Conservation (phyloP, 139 green algal genomes). For the Volvox africanus region DNA sequence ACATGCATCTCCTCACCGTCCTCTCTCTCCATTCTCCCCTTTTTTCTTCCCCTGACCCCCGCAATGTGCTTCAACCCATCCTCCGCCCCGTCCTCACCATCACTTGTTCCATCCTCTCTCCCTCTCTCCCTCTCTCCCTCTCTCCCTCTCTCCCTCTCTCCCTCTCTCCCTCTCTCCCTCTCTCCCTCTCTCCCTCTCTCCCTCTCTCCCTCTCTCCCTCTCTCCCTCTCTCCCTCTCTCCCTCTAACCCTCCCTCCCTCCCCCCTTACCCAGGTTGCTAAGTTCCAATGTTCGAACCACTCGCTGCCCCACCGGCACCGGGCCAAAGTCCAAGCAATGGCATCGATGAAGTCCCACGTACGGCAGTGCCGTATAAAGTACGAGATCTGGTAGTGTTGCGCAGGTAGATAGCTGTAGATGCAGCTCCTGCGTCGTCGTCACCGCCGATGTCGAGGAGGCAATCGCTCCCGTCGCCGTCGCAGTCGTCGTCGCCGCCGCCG, state of each 20-base stretch:
- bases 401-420: conserved; percentile 66
- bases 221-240: background rate
- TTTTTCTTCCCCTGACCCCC: no score
- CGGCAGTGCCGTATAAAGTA: conserved; percentile 48
- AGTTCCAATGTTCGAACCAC: conserved; percentile 58
- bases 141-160: background rate
- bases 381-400: conserved; percentile 66
- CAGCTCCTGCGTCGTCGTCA: conserved; percentile 48
- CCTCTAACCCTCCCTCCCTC: background rate
- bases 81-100: no score
- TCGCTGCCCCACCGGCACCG: conserved; percentile 71
- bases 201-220: background rate
- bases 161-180: background rate
- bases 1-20: background rate
- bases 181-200: background rate
- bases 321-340: conserved; percentile 69
- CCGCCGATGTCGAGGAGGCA: background rate
- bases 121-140: no score
- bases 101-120: background rate
- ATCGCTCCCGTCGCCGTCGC: background rate
- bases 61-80: background rate
- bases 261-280: conserved; percentile 59
- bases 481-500: no score
- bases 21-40: no score
- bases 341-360: conserved; percentile 45